phyloP scores from a whole-genome alignment of 2,329 filamentous ascomycete genomes.

The Sporothrix variecibatus region DNA sequence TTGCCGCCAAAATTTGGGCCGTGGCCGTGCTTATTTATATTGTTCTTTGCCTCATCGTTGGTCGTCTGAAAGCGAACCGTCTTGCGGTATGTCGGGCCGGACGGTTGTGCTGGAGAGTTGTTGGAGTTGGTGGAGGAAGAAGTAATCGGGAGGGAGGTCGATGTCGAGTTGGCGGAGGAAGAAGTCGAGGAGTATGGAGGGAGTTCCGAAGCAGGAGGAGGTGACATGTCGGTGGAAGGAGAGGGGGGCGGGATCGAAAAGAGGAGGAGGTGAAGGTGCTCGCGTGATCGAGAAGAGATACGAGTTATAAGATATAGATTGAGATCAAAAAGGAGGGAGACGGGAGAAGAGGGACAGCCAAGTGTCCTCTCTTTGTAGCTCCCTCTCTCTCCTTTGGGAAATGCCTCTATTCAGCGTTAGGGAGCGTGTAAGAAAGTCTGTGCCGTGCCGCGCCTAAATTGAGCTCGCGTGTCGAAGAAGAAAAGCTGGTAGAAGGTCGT shows the following conservation, averaged over 20 bases:
- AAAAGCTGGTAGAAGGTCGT: background rate
- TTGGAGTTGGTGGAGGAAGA: background rate
- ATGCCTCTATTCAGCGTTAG: conserved; percentile 18
- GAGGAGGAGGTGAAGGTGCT: background rate
- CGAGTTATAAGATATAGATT: background rate
- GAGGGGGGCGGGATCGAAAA: background rate
- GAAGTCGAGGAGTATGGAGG: conserved; percentile 21
- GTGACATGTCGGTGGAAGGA: conserved; percentile 25
- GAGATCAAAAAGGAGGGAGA: conserved; percentile 22
- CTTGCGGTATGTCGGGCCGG: conserved; percentile 26
- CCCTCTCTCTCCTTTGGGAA: conserved; percentile 26
- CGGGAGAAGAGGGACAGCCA: conserved; percentile 27
- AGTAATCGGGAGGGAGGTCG: background rate
- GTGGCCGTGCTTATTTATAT: conserved; percentile 17
- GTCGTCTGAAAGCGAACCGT: conserved; percentile 30
- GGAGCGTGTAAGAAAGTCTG: background rate
- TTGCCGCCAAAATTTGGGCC: background rate
- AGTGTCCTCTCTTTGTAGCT: conserved; percentile 27
- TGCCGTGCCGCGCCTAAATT: conserved; percentile 22
- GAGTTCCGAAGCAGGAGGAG: conserved; percentile 14
- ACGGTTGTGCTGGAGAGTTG: background rate
- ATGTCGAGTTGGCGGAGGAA: background rate
- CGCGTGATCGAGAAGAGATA: background rate
- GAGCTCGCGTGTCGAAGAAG: background rate
- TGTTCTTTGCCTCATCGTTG: conserved; percentile 9